phyloP scores from a whole-genome alignment of 371 early-diverging fungal genomes.

The Syncephalastrum contaminatum region DNA sequence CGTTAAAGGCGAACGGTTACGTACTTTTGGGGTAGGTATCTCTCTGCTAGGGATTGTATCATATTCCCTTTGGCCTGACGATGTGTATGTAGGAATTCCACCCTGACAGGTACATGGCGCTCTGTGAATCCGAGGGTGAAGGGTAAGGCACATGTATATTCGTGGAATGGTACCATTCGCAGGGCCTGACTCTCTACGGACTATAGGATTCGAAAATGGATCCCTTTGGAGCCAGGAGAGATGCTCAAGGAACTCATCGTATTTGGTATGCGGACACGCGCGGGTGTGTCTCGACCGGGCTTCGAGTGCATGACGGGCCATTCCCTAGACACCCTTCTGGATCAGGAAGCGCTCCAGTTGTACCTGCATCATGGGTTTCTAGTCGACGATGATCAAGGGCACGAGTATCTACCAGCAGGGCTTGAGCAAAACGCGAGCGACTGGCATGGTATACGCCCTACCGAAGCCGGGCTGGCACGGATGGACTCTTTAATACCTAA shows the following conservation, averaged over 20 bases:
- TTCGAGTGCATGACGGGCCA: constrained; percentile 33
- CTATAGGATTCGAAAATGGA: constrained; percentile 25
- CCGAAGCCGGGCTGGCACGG: constrained; percentile 36
- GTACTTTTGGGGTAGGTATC: constrained; percentile 60
- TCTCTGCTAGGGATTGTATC: background rate
- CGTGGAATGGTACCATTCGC: background rate
- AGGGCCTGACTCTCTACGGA: background rate
- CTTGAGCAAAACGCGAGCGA: constrained; percentile 17
- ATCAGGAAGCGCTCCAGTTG: constrained; percentile 20
- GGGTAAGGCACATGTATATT: constrained; percentile 50
- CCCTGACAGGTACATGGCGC: constrained; percentile 60
- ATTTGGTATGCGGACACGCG: constrained; percentile 69
- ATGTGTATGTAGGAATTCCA: constrained; percentile 44
- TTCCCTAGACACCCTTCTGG: constrained; percentile 26
- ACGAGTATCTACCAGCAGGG: background rate
- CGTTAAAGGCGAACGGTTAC: constrained; percentile 25
- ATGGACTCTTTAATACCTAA: constrained; percentile 41
- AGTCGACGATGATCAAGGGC: constrained; percentile 14
- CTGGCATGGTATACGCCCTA: constrained; percentile 36
- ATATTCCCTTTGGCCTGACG: constrained; percentile 1
- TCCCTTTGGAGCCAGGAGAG: constrained; percentile 18
- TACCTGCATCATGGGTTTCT: constrained; percentile 28
- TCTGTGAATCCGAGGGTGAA: constrained; percentile 60
- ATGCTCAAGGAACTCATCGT: constrained; percentile 59
- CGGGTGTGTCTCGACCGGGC: constrained; percentile 48